Evolutionary conservation across 2,329 filamentous ascomycete genomes (phyloP), one percentile per base, ranked within the genome.

Genomic region (Ceratocystis harringtonii): DNA sequence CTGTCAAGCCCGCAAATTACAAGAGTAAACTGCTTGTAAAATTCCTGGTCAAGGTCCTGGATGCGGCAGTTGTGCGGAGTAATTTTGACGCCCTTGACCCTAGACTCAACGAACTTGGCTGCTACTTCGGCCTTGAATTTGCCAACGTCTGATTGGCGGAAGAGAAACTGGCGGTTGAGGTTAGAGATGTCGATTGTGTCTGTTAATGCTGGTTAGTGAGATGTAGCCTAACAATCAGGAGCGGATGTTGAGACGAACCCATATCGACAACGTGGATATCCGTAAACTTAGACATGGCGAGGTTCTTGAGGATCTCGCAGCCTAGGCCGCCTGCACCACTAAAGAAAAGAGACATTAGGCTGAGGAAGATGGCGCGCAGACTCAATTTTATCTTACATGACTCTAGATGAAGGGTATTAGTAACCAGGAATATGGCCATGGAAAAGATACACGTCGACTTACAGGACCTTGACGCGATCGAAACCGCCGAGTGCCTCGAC

Each of bases 121-220:
- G 94, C 94, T 55, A 96, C 89, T 72, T 94, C 90, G 62, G 95
- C 94, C 77, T 99, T 99, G 70, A 83, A 89, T 72, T 90, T 92
- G 45, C 95, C 94, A 32, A 99, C 92, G 74, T 99, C 94, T 68
- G 85, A 80, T 71, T 92, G 83, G 25, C 94, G 89, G 76, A 99
- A 99, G 67, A 99, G 84, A 73, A 99, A 99, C 72, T 99, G 94
- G 52, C 94, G 88, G 76, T 99, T 99, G 25, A 99, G 82, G 74
- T 99, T 99, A 62, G 92, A 96, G 68, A 99, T 92, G 73, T 99
- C 94, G 75, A 99, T 99, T 1, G 92, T 99, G 75, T 99, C 91
- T 90, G 70, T 55, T 57, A 5, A 30, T 12, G 1, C 28, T 32
- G 62, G 48, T 70, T 68, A 70, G 30, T 7, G 22, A 8, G 15